These are phyloP conservation scores for Aspergillus taichungensis DNA, from an alignment of 495 filamentous ascomycete genomes.

Conservation along the genomic window DNA sequence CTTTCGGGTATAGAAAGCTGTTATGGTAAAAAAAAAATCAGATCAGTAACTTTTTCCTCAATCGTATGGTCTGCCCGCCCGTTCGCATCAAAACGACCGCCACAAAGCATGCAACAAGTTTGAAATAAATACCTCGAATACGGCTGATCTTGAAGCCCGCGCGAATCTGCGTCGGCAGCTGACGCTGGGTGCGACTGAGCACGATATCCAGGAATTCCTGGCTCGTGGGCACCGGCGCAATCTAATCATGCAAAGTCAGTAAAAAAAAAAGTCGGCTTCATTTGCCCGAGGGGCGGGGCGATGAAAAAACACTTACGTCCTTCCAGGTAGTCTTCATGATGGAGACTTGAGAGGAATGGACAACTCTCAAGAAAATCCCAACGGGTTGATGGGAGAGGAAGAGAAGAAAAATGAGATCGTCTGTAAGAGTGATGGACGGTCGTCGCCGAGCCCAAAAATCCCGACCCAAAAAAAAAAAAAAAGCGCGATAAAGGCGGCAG, in stretches of 20 bases:
- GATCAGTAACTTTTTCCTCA: too few species aligned
- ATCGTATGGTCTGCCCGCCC: too few species aligned
- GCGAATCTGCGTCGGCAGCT: conserved; percentile 91
- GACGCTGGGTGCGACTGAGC: conserved; percentile 85
- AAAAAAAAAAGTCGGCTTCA: conserved; percentile 16
- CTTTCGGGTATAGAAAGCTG: conserved; percentile 91
- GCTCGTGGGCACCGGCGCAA: conserved; percentile 83
- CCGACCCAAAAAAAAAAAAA: conserved; percentile 23
- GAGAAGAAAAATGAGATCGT: conserved; percentile 1
- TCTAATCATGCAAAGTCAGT: conserved; percentile 36
- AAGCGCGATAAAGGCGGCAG: conserved; percentile 16
- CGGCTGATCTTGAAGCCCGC: conserved; percentile 93
- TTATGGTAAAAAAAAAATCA: conserved; percentile 11
- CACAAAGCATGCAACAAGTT: not conserved
- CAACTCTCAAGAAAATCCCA: conserved; percentile 9
- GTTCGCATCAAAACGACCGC: too few species aligned
- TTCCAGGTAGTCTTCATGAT: conserved; percentile 69
- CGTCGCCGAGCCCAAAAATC: conserved; percentile 6
- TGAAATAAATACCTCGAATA: conserved; percentile 60
- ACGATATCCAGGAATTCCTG: conserved; percentile 98
- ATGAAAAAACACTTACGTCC: conserved; percentile 34
- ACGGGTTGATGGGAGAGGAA: conserved; percentile 4
- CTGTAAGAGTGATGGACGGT: too few species aligned
- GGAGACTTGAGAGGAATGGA: conserved; percentile 23
- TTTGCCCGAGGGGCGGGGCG: not conserved